A percentile compares a stretch with the other conserved stretches of the same genome.
These are phyloP conservation scores for Pulveroboletus sp. DNA, from an alignment of 768 basidiomycete genomes.

Conservation along the genomic window DNA sequence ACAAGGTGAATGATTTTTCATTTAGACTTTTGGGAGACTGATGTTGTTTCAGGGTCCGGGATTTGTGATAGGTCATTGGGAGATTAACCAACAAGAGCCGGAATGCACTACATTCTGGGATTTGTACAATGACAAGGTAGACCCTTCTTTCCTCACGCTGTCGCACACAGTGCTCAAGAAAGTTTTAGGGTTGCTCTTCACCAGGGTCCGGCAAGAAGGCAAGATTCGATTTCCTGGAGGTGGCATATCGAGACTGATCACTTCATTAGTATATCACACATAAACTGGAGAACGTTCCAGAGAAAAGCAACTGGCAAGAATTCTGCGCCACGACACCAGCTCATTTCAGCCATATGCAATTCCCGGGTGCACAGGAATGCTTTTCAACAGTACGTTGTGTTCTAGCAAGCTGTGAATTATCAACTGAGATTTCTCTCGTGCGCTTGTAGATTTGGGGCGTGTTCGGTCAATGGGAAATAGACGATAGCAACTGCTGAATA, in stretches of 20 bases:
- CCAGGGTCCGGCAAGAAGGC: constrained; percentile 21
- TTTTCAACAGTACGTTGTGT: constrained; percentile 3
- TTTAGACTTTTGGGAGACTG: not conserved
- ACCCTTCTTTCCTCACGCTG: not conserved
- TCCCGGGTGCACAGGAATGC: constrained; percentile 8
- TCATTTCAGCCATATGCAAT: constrained; percentile 20
- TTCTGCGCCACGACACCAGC: constrained; percentile 34
- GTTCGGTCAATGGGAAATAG: constrained; percentile 24
- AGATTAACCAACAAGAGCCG: constrained; percentile 23
- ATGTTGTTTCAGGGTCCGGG: constrained; percentile 9
- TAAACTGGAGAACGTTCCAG: constrained; percentile 23
- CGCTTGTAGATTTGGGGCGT: constrained; percentile 13
- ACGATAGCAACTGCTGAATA: constrained; percentile 16
- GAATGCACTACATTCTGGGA: constrained; percentile 26
- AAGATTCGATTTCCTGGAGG: not conserved
- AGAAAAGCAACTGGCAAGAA: constrained; percentile 25
- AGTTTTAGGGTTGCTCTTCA: constrained; percentile 21
- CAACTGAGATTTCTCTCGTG: not conserved
- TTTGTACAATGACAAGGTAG: constrained; percentile 23
- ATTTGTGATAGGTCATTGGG: constrained; percentile 25
- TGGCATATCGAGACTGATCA: not conserved
- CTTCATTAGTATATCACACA: constrained; percentile 23
- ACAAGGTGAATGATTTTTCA: constrained; percentile 7
- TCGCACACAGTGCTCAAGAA: not conserved
- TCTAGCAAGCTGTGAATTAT: not conserved